phyloP scores from a whole-genome alignment of 2,329 filamentous ascomycete species.

The Anthostomella pinea region DNA sequence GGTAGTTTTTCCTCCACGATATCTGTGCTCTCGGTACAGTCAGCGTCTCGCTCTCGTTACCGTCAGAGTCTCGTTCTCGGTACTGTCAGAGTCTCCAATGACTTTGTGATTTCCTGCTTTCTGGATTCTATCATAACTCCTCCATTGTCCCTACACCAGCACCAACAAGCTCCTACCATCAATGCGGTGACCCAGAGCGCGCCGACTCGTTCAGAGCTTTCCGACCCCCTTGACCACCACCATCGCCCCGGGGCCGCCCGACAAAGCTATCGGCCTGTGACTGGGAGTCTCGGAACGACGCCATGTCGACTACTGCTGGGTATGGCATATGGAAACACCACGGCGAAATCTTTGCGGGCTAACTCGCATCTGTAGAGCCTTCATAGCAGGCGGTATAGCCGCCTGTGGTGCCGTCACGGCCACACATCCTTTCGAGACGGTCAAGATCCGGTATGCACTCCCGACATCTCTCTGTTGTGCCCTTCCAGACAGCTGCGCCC shows the following conservation, averaged over 20 bases:
- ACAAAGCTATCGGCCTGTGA: slow-evolving; percentile 12
- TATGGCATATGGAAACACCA: no score
- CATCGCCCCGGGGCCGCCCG: not conserved
- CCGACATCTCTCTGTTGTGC: not conserved
- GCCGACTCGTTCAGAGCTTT: no score
- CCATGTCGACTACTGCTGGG: slow-evolving; percentile 32
- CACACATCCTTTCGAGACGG: slow-evolving; percentile 96
- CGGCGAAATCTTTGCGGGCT: slow-evolving; percentile 1
- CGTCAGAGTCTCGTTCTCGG: no score
- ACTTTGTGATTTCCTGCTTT: no score
- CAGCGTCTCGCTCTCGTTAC: no score
- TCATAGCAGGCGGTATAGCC: slow-evolving; percentile 93
- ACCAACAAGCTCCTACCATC: no score
- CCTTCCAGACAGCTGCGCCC: not conserved
- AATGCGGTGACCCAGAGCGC: no score
- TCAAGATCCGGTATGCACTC: slow-evolving; percentile 82
- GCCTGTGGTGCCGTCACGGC: slow-evolving; percentile 96
- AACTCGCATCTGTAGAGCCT: slow-evolving; percentile 56
- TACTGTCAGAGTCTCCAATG: no score
- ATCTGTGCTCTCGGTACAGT: no score
- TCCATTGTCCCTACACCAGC: no score
- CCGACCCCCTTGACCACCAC: not conserved
- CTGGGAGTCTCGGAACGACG: slow-evolving; percentile 16
- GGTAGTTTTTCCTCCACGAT: no score
- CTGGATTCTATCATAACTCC: no score